Conservation (phyloP, 108 stramenopile genomes). For the Skeletonema tropicum region DNA sequence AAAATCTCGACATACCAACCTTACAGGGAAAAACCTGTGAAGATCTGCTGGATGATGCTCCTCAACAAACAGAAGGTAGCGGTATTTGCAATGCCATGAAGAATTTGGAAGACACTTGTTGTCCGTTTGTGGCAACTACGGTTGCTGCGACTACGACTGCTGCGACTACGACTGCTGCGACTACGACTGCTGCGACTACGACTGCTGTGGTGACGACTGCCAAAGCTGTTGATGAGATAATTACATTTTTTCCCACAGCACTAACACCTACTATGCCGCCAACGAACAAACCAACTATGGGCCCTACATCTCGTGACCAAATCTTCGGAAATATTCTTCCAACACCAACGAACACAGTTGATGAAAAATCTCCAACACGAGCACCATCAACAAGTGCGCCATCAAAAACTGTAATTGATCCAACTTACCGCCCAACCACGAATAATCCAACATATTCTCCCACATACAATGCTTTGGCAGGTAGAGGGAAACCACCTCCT, state of each 20-base stretch:
- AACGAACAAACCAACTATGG: background rate
- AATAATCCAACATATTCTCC: background rate
- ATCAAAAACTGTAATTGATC: background rate
- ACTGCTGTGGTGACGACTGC: background rate
- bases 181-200: background rate
- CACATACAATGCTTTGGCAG: background rate
- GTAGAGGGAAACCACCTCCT: background rate
- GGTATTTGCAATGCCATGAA: background rate
- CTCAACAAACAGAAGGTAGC: background rate
- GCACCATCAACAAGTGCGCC: background rate
- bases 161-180: background rate
- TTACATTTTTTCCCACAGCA: background rate
- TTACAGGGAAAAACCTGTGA: background rate
- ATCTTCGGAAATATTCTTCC: background rate
- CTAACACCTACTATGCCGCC: background rate
- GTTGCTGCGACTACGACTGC: background rate
- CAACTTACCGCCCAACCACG: background rate
- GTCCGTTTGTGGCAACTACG: background rate
- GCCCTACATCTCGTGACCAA: background rate
- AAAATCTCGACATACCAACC: background rate
- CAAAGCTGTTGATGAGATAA: too few relatives aligned
- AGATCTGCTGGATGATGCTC: background rate
- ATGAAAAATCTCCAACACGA: background rate
- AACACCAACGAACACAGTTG: background rate
- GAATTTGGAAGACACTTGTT: background rate